phyloP scores from a whole-genome alignment of 441 rosid species.

The Euphorbia celastroides region DNA sequence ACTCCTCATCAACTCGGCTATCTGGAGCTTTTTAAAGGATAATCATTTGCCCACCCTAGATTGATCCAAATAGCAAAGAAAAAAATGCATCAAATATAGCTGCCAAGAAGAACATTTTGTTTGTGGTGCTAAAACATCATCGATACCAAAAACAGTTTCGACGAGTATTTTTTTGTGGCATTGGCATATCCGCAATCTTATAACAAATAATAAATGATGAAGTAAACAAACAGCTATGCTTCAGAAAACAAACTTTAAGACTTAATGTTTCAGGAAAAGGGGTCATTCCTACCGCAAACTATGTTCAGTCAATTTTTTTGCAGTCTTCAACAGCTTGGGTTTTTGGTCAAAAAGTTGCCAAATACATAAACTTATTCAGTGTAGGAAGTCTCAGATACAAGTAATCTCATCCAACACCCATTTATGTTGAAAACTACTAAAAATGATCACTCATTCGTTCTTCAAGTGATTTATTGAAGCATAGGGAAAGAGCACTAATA shows the following conservation, averaged over 20 bases:
- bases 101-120: neutral
- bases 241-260: neutral
- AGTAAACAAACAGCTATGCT: neutral
- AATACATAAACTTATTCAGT: neutral
- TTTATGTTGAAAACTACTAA: neutral
- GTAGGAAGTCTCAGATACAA: neutral
- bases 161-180: neutral
- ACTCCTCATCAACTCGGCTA: slow-evolving; percentile 37
- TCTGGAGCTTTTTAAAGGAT: slow-evolving; percentile 47
- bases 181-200: neutral
- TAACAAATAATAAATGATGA: neutral
- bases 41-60: slow-evolving; percentile 53
- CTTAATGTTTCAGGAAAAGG: neutral
- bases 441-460: neutral
- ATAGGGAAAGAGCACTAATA: neutral
- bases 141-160: neutral
- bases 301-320: neutral
- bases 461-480: neutral
- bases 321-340: neutral
- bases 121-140: neutral
- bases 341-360: neutral
- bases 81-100: slow-evolving; percentile 9
- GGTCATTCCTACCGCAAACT: neutral
- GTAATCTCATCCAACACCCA: neutral
- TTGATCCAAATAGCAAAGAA: slow-evolving; percentile 8